phyloP scores from a whole-genome alignment of 2,329 filamentous ascomycete genomes.

The Rachicladosporium sp. region DNA sequence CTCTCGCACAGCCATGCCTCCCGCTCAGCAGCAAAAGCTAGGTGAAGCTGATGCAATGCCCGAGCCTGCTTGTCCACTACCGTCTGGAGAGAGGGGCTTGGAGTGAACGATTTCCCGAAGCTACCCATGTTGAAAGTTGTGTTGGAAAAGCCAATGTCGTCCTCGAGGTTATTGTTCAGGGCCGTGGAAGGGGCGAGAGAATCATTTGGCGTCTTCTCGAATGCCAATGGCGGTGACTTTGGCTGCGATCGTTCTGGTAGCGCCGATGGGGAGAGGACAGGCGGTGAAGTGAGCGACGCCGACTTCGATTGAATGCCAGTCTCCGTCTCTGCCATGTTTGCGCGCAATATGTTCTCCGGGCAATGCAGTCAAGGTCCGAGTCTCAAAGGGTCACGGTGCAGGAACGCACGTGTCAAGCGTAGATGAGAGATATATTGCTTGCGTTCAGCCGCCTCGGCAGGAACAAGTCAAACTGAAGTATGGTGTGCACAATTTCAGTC shows the following conservation, averaged over 20 bases:
- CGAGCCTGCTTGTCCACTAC: conserved; percentile 24
- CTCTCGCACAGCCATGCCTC: conserved; percentile 23
- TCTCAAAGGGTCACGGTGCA: no score
- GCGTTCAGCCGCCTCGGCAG: no score
- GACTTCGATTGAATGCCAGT: no score
- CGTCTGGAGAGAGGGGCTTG: conserved; percentile 16
- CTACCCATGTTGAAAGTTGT: conserved; percentile 14
- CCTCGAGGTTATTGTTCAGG: conserved; percentile 3
- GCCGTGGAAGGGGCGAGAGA: conserved; percentile 16
- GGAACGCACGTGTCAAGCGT: no score
- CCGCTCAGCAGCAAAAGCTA: conserved; percentile 23
- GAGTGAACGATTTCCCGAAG: conserved; percentile 2
- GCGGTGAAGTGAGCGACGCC: not conserved
- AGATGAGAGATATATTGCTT: no score
- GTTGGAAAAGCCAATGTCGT: conserved; percentile 8
- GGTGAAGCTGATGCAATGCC: conserved; percentile 21
- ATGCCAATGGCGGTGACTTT: conserved; percentile 25
- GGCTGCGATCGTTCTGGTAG: conserved; percentile 6
- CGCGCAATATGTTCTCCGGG: no score
- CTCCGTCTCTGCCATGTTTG: no score
- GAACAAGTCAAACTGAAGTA: no score
- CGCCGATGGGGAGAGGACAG: conserved; percentile 1
- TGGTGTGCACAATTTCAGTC: no score
- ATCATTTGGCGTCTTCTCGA: conserved; percentile 24
- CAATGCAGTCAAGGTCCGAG: no score